phyloP scores from a whole-genome alignment of 192 early-diverging fungal species.

The Coemansia sp. region DNA sequence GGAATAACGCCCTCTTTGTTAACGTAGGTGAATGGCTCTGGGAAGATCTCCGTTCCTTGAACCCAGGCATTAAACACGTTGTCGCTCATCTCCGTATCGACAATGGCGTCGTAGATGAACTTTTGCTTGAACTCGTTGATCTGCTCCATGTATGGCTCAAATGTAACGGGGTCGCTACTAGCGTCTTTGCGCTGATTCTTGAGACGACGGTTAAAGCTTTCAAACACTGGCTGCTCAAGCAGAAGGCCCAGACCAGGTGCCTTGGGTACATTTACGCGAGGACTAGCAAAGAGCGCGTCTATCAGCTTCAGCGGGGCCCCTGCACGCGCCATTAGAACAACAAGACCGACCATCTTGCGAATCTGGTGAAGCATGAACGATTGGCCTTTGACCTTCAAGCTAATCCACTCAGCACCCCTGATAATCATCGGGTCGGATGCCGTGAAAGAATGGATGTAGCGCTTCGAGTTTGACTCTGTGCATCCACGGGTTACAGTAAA shows the following conservation, averaged over 20 bases:
- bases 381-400: conserved; percentile 89
- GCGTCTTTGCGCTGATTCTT: conserved; percentile 16
- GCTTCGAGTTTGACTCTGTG: conserved; percentile 72
- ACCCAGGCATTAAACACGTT: conserved; percentile 56
- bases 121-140: conserved; percentile 87
- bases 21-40: conserved; percentile 47
- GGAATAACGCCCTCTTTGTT: conserved; percentile 49
- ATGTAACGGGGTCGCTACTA: conserved; percentile 49
- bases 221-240: conserved; percentile 76
- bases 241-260: conserved; percentile 89
- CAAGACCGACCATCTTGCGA: conserved; percentile 97
- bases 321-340: conserved; percentile 76
- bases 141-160: conserved; percentile 60
- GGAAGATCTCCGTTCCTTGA: conserved; percentile 41
- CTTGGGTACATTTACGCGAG: conserved; percentile 93
- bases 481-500: conserved; percentile 81
- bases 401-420: conserved; percentile 82
- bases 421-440: conserved; percentile 71
- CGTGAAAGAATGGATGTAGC: conserved; percentile 82
- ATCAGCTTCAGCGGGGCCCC: conserved; percentile 69
- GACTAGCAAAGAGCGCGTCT: conserved; percentile 57
- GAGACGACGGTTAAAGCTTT: conserved; percentile 59
- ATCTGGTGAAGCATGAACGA: conserved; percentile 99
- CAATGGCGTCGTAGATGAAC: conserved; percentile 81
- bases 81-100: conserved; percentile 69